Conservation (phyloP, 805 yeast species). For the Pichia rugopelliculosa region DNA sequence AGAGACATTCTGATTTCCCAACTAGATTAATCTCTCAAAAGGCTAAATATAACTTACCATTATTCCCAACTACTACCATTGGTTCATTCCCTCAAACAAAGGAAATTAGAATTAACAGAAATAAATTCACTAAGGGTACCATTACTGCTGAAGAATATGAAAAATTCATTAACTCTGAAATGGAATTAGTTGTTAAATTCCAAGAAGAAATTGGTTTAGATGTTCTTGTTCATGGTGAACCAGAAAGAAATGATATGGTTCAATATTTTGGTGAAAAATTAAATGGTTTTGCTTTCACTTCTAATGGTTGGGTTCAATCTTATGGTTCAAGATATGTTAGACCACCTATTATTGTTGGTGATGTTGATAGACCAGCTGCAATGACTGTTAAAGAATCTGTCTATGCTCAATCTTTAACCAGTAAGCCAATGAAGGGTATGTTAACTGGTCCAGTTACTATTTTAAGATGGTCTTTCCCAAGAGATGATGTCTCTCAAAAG, state of each 20-base stretch:
- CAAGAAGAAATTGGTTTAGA: slow-evolving; percentile 99
- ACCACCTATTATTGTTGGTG: slow-evolving; percentile 99
- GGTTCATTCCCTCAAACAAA: slow-evolving; percentile 99
- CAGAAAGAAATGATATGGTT: slow-evolving; percentile 99
- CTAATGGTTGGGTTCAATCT: slow-evolving; percentile 99
- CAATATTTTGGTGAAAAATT: slow-evolving; percentile 99
- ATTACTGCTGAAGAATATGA: slow-evolving; percentile 93
- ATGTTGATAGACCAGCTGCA: slow-evolving; percentile 95
- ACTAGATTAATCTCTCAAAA: slow-evolving; percentile 84
- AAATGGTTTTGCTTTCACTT: slow-evolving; percentile 96
- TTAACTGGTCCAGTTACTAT: slow-evolving; percentile 99
- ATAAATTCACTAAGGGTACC: slow-evolving; percentile 96
- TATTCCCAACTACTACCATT: slow-evolving; percentile 99
- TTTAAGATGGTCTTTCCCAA: slow-evolving; percentile 99
- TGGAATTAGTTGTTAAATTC: slow-evolving; percentile 92
- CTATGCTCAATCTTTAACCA: slow-evolving; percentile 94
- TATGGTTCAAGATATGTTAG: slow-evolving; percentile 99
- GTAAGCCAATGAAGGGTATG: slow-evolving; percentile 99
- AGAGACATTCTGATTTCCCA: slow-evolving; percentile 83
- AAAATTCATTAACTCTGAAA: slow-evolving; percentile 93
- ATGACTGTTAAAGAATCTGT: slow-evolving; percentile 99
- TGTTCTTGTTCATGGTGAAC: slow-evolving; percentile 99
- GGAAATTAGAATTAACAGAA: slow-evolving; percentile 97
- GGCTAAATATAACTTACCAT: slow-evolving; percentile 82
- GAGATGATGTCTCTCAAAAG: slow-evolving; percentile 92